A percentile compares a stretch with the other conserved stretches of the same genome.
phyloP scores from a whole-genome alignment of 208 protist species.

The Novymonas esmeraldas region DNA sequence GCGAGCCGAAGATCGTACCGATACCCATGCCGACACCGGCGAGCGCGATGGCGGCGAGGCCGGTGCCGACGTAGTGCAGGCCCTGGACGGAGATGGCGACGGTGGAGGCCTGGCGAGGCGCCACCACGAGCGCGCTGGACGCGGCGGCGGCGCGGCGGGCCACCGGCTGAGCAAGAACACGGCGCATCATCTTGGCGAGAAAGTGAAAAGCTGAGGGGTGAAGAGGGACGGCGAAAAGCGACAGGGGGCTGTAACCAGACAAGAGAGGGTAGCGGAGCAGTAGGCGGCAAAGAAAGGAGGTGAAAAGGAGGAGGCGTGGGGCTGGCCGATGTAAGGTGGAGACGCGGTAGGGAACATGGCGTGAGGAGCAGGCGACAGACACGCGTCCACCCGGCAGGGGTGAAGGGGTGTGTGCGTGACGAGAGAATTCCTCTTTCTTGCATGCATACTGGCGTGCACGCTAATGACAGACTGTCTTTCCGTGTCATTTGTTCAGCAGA shows the following conservation, averaged over 20 bases:
- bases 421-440: too few relatives aligned
- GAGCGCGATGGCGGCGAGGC: constrained; percentile 89
- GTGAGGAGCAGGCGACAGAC: too few relatives aligned
- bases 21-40: constrained; percentile 93
- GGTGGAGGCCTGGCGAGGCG: constrained; percentile 75
- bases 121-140: constrained; percentile 42
- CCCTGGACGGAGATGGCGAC: constrained; percentile 91
- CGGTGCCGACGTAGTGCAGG: constrained; percentile 92
- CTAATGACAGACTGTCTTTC: too few relatives aligned
- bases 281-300: too few relatives aligned
- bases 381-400: too few relatives aligned
- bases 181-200: constrained; percentile 84
- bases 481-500: too few relatives aligned
- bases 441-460: too few relatives aligned
- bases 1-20: constrained; percentile 88
- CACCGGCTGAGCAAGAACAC: constrained; percentile 64
- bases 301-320: too few relatives aligned
- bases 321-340: too few relatives aligned
- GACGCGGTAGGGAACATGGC: too few relatives aligned
- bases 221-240: not conserved
- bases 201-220: constrained; percentile 4
- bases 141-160: constrained; percentile 51
- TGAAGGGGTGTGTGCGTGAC: too few relatives aligned
- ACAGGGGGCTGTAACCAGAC: not conserved
- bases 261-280: too few relatives aligned